Percentiles rank a stretch among this genome's conserved stretches.
Conservation (phyloP, 805 yeast genomes). For the Hanseniaspora lachancei region DNA sequence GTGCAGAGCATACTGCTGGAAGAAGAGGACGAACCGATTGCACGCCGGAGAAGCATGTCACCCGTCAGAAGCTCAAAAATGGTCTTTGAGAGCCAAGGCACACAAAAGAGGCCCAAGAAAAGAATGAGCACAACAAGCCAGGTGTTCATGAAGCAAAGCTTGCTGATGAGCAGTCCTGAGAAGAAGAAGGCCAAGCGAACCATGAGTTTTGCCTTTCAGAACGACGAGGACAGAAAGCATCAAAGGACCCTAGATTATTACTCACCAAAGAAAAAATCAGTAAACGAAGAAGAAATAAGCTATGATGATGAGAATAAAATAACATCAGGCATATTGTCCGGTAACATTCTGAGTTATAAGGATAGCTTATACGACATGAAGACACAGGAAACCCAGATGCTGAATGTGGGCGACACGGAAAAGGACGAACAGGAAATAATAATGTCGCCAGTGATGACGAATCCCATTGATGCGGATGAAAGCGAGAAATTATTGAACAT, state of each 20-base stretch:
- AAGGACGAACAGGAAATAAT: not conserved
- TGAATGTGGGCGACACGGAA: not conserved
- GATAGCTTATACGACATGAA: not conserved
- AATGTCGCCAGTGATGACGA: constrained; percentile 6
- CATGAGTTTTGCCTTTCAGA: not conserved
- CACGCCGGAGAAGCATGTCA: not conserved
- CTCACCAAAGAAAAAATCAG: constrained; percentile 3
- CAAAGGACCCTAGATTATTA: constrained; percentile 7
- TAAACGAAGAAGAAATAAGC: not conserved
- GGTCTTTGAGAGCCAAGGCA: not conserved
- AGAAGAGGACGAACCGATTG: not conserved
- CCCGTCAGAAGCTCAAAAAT: not conserved
- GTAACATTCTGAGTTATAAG: not conserved
- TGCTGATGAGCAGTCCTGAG: not conserved
- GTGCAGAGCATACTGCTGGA: not conserved
- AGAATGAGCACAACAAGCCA: not conserved
- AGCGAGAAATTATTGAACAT: not conserved
- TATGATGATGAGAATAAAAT: not conserved
- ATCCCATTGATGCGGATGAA: not conserved
- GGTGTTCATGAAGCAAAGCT: not conserved
- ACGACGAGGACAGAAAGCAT: not conserved
- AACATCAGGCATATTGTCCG: not conserved
- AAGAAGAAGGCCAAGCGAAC: not conserved
- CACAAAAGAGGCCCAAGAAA: not conserved
- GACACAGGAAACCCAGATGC: constrained; percentile 5